Percentiles rank a stretch among this genome's conserved stretches.
These are phyloP conservation scores for Debaryomyces sp. DNA, from an alignment of 1,139 yeast genomes.

Conservation along the genomic window DNA sequence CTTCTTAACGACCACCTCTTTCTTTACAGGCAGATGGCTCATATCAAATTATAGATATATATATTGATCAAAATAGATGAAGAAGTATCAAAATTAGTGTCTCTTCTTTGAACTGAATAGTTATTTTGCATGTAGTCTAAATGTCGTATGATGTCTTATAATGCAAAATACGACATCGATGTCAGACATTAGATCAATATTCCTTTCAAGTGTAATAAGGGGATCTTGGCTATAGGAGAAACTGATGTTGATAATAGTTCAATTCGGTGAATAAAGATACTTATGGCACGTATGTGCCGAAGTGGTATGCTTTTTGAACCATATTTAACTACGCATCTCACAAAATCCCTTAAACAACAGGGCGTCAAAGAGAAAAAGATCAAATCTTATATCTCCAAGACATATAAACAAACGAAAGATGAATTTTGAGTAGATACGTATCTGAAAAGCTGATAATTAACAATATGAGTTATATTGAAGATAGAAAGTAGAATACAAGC, in stretches of 20 bases:
- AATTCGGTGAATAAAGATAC: not conserved
- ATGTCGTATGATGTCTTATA: not conserved
- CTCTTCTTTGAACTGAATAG: not conserved
- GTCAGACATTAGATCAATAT: not conserved
- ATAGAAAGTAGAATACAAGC: not conserved
- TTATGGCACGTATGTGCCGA: too few species aligned
- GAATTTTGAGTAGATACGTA: not conserved
- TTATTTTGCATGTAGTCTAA: not conserved
- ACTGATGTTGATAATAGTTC: not conserved
- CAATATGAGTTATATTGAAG: not conserved
- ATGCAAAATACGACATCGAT: not conserved
- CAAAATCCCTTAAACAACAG: not conserved
- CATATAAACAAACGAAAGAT: not conserved
- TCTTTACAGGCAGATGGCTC: slow-evolving; percentile 31
- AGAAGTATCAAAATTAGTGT: not conserved
- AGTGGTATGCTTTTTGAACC: too few species aligned
- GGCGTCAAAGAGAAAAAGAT: not conserved
- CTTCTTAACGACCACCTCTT: slow-evolving; percentile 28
- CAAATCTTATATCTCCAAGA: not conserved
- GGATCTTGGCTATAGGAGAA: not conserved
- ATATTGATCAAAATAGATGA: not conserved
- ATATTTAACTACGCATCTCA: too few species aligned
- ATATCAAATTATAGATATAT: slow-evolving; percentile 12
- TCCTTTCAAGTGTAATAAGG: not conserved
- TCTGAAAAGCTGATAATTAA: not conserved